Conservation (phyloP, 768 basidiomycete species). For the Lactifluus subvellereus region DNA sequence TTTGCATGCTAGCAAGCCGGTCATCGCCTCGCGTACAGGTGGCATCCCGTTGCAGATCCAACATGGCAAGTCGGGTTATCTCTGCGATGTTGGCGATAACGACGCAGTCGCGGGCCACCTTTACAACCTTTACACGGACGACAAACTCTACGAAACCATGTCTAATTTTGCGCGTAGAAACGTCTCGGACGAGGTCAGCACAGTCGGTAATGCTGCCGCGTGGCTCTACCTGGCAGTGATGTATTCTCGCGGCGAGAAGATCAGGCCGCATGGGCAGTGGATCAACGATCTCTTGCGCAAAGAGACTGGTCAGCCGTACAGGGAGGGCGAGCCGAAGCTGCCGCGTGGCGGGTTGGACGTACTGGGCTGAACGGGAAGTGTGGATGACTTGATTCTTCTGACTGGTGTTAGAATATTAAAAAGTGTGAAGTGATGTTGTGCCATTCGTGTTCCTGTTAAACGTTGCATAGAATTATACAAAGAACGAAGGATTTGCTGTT, state of each 20-base stretch:
- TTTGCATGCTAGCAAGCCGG: constrained; percentile 83
- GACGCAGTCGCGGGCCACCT: constrained; percentile 69
- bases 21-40: constrained; percentile 80
- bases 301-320: constrained; percentile 69
- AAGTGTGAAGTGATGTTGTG: constrained; percentile 1
- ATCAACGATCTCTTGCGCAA: constrained; percentile 73
- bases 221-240: constrained; percentile 74
- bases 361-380: constrained; percentile 3
- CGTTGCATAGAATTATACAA: neutral
- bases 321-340: constrained; percentile 60
- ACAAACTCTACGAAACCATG: constrained; percentile 44
- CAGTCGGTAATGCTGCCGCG: constrained; percentile 69
- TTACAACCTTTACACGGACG: constrained; percentile 72
- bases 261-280: constrained; percentile 79
- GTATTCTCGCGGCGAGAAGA: constrained; percentile 68
- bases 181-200: constrained; percentile 79
- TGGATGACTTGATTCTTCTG: neutral
- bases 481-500: neutral
- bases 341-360: constrained; percentile 41
- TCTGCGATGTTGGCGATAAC: constrained; percentile 75
- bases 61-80: constrained; percentile 82
- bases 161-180: constrained; percentile 55
- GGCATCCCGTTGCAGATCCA: constrained; percentile 92
- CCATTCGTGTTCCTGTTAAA: neutral
- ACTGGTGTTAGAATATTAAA: constrained; percentile 1